Percentiles rank a stretch among this genome's conserved stretches.
These are phyloP conservation scores for Pseudomicrostroma phylloplanum DNA, from an alignment of 1,284 basidiomycete species.

Conservation along the genomic window DNA sequence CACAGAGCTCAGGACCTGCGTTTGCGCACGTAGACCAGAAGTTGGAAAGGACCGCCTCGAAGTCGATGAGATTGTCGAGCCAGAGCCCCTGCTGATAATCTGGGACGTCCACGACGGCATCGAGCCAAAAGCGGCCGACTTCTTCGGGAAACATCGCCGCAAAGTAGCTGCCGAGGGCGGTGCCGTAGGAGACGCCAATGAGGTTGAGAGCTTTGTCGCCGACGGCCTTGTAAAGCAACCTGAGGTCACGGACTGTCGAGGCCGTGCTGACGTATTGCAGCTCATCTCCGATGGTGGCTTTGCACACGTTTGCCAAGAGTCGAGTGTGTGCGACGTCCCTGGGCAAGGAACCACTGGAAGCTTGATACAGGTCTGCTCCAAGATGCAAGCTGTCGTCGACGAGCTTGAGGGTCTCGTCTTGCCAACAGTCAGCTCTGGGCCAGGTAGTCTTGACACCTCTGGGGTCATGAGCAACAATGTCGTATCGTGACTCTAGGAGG, in stretches of 20 bases:
- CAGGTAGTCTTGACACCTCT: constrained; percentile 26
- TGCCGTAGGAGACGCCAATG: constrained; percentile 36
- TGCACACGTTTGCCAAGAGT: not conserved
- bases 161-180: constrained; percentile 28
- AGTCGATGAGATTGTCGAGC: constrained; percentile 22
- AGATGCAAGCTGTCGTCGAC: constrained; percentile 12
- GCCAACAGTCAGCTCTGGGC: constrained; percentile 30
- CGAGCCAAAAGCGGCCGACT: constrained; percentile 26
- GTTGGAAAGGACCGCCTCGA: constrained; percentile 21
- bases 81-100: constrained; percentile 24
- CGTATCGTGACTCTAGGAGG: constrained; percentile 26
- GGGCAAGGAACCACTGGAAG: not conserved
- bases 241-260: constrained; percentile 20
- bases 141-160: constrained; percentile 33
- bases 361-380: not conserved
- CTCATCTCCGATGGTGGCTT: not conserved
- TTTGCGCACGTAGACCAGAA: constrained; percentile 28
- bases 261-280: constrained; percentile 7
- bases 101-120: constrained; percentile 33
- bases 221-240: constrained; percentile 26
- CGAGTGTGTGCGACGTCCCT: not conserved
- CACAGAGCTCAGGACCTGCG: constrained; percentile 22
- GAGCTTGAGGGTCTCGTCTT: constrained; percentile 18
- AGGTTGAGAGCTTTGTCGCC: constrained; percentile 27
- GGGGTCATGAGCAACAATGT: constrained; percentile 26